phyloP scores from a whole-genome alignment of 2,329 filamentous ascomycete species.

The Huntiella decipiens region DNA sequence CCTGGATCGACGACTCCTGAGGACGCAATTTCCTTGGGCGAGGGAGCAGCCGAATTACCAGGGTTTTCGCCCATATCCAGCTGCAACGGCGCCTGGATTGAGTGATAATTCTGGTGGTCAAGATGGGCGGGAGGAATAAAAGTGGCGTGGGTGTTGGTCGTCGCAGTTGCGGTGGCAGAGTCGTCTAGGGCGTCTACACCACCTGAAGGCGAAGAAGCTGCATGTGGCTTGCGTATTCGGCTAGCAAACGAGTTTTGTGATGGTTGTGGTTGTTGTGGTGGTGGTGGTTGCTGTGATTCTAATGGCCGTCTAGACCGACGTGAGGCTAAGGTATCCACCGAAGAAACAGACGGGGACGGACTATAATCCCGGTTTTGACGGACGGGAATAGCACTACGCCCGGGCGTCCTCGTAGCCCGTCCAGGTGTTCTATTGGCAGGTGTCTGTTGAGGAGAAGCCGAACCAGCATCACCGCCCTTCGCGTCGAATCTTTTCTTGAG shows the following conservation, averaged over 20 bases:
- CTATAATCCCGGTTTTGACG: slow-evolving; percentile 9
- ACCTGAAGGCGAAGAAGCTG: not conserved
- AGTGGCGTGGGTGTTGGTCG: no score
- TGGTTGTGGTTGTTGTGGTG: not conserved
- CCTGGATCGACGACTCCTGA: not conserved
- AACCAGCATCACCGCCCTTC: slow-evolving; percentile 20
- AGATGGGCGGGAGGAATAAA: no score
- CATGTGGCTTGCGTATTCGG: slow-evolving; percentile 34
- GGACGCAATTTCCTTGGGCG: not conserved
- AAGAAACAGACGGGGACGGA: slow-evolving; percentile 9
- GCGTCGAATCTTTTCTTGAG: slow-evolving; percentile 64
- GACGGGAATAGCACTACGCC: slow-evolving; percentile 10
- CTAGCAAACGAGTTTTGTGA: slow-evolving; percentile 32
- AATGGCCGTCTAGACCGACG: not conserved
- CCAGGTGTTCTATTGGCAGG: slow-evolving; percentile 1
- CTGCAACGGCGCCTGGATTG: no score
- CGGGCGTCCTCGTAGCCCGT: slow-evolving; percentile 2
- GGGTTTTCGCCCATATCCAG: no score
- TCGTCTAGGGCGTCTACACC: no score
- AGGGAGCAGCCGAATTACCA: no score
- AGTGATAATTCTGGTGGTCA: no score
- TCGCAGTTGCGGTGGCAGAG: no score
- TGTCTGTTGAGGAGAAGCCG: slow-evolving; percentile 3
- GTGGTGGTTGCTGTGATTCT: not conserved
- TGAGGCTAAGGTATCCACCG: slow-evolving; percentile 5